A percentile compares a stretch with the other conserved stretches of the same genome.
Conservation (phyloP, 441 rosid species). For the Adansonia gregorii region DNA sequence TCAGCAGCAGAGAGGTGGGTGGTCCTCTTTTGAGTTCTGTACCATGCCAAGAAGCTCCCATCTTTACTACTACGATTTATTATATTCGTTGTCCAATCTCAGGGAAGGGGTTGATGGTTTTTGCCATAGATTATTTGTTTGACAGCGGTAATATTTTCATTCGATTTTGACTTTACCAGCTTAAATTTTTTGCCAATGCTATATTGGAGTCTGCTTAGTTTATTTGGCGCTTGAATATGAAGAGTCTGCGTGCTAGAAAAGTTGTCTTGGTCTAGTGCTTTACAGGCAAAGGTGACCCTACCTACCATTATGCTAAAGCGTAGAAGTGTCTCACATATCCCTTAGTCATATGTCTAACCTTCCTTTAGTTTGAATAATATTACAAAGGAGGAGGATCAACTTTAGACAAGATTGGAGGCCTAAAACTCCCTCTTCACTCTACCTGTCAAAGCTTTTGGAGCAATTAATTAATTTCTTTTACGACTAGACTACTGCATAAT, state of each 20-base stretch:
- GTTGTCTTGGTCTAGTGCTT: background rate
- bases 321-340: slow-evolving; percentile 4
- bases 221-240: background rate
- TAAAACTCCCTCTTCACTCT: background rate
- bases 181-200: too few relatives aligned
- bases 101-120: background rate
- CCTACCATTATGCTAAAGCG: background rate
- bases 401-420: background rate
- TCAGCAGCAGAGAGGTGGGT: background rate
- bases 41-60: background rate
- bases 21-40: background rate
- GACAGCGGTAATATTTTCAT: too few relatives aligned
- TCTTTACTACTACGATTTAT: background rate
- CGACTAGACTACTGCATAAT: slow-evolving; percentile 9
- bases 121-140: background rate
- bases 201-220: background rate
- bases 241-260: background rate
- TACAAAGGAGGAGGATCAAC: background rate
- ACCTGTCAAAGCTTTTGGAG: background rate
- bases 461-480: slow-evolving; percentile 10
- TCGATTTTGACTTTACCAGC: too few relatives aligned
- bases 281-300: background rate
- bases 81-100: background rate
- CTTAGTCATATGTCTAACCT: background rate
- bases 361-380: background rate